Conservation (phyloP, 305 asterid genomes). For the Salvia sclarea region DNA sequence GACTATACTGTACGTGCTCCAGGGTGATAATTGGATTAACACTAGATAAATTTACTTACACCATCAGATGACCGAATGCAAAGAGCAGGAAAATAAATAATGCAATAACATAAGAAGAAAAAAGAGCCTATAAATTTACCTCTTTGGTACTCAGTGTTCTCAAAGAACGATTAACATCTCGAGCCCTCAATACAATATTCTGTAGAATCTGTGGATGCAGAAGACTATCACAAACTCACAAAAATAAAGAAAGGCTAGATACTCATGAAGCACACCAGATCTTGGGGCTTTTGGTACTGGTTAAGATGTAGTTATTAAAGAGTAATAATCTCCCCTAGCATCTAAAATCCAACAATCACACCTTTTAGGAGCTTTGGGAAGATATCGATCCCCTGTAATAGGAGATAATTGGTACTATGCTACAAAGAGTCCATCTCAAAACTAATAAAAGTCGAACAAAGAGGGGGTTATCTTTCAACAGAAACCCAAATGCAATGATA, state of each 20-base stretch:
- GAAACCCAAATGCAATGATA: neutral
- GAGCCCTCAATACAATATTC: slow-evolving; percentile 68
- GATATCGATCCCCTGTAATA: neutral
- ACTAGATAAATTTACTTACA: slow-evolving; percentile 7
- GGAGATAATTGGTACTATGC: neutral
- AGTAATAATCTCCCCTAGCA: neutral
- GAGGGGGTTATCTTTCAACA: neutral
- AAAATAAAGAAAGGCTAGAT: slow-evolving; percentile 9
- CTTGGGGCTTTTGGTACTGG: neutral
- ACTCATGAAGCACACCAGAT: neutral
- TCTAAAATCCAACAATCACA: slow-evolving; percentile 7
- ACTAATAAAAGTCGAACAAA: neutral
- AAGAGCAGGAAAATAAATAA: slow-evolving; percentile 1
- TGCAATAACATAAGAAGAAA: slow-evolving; percentile 14
- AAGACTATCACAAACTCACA: slow-evolving; percentile 30
- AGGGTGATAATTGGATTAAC: neutral
- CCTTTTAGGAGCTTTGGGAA: neutral
- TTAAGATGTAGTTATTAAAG: neutral
- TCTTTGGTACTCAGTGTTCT: slow-evolving; percentile 97
- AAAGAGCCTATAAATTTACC: slow-evolving; percentile 45
- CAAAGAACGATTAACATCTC: slow-evolving; percentile 60
- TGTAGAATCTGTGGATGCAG: slow-evolving; percentile 77
- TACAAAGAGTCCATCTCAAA: neutral
- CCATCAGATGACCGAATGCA: slow-evolving; percentile 19
- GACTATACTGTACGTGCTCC: neutral